Base-by-base conservation (phyloP, 1,284 basidiomycete genomes). In the Cutaneotrichosporon sp. region DNA sequence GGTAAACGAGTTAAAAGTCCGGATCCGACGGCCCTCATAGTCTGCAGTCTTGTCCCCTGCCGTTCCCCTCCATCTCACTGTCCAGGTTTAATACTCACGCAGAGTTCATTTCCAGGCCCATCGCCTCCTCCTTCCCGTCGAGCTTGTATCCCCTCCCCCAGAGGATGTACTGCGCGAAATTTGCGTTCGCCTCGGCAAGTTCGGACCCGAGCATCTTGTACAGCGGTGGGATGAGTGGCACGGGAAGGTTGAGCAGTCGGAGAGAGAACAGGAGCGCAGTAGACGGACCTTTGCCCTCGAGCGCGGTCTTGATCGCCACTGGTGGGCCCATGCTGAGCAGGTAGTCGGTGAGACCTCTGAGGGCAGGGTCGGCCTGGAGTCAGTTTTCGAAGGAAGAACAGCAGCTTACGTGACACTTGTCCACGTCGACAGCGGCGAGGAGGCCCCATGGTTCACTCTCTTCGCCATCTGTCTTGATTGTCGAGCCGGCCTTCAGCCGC, bases 181-280 rank as follows among this genome's bases (percentile, higher is more conserved):
- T 32, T 12, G 65, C 49, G 16, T 32, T 71, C 2, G 86, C 86
- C 75, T 78, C 82, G 46, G 82, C 76, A n/a, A 93, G 77, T 68
- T 97, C 91, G 42, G 86, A 83, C 0, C 79, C 75, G 20, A 96
- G 79, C 86, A 94, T 90, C 49, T 80, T 79, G 73, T 92, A 94
- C 83, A 93, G 86, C 2, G 89, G 90, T 11, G 90, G 86, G 17
- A 92, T 80, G 35, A 91, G 82, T 62, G 94, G 88, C 4, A 90
- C 84, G 0, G 92, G 92, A 82, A 97, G 90, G 71, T 96, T 97
- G 64, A 93, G 81, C 51, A 96, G 78, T 2, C 92, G 80, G 67
- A 94, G 88, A 54, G 85, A 88, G 61, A 96, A 78, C 12, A 94
- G 79, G 19, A 93, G 79, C 0, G 88, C 91, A 12, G 71, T 79